A percentile compares a stretch with the other conserved stretches of the same genome.
phyloP scores from a whole-genome alignment of 2,329 filamentous ascomycete species.

The Aspergillus sp. region DNA sequence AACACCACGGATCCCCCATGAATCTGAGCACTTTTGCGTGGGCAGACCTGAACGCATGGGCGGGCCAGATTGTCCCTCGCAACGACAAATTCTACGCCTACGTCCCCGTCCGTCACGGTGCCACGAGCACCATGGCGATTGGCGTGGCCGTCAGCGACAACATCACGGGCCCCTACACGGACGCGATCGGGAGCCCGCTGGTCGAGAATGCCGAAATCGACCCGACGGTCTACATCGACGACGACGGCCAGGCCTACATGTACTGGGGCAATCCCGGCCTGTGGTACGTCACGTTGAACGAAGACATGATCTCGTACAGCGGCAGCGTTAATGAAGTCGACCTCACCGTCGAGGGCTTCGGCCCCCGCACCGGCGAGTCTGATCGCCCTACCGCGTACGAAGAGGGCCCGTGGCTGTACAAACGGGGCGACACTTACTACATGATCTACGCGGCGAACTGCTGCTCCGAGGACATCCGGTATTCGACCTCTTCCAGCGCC shows the following conservation, averaged over 20 bases:
- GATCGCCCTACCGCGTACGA: not conserved
- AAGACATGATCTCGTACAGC: slow-evolving; percentile 40
- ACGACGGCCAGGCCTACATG: slow-evolving; percentile 45
- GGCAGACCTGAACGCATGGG: slow-evolving; percentile 38
- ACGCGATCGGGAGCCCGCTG: slow-evolving; percentile 23
- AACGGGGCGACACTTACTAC: slow-evolving; percentile 2
- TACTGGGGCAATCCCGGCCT: slow-evolving; percentile 43
- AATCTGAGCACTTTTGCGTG: slow-evolving; percentile 31
- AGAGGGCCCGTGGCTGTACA: slow-evolving; percentile 4
- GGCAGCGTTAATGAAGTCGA: not conserved
- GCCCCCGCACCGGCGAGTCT: not conserved
- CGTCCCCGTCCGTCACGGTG: not conserved
- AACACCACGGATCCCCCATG: slow-evolving; percentile 12
- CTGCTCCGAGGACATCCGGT: slow-evolving; percentile 4
- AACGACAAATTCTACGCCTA: slow-evolving; percentile 37
- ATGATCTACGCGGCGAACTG: slow-evolving; percentile 4
- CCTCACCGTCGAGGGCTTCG: slow-evolving; percentile 1
- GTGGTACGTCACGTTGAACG: slow-evolving; percentile 41
- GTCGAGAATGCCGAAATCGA: slow-evolving; percentile 30
- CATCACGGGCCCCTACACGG: not conserved
- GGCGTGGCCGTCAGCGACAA: slow-evolving; percentile 2
- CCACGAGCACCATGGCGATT: not conserved
- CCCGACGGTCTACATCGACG: slow-evolving; percentile 38
- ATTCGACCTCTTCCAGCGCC: not conserved
- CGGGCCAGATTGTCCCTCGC: slow-evolving; percentile 29